A percentile compares a stretch with the other conserved stretches of the same genome.
phyloP scores from a whole-genome alignment of 306 rosid species.

The Gastrolobium villosum region DNA sequence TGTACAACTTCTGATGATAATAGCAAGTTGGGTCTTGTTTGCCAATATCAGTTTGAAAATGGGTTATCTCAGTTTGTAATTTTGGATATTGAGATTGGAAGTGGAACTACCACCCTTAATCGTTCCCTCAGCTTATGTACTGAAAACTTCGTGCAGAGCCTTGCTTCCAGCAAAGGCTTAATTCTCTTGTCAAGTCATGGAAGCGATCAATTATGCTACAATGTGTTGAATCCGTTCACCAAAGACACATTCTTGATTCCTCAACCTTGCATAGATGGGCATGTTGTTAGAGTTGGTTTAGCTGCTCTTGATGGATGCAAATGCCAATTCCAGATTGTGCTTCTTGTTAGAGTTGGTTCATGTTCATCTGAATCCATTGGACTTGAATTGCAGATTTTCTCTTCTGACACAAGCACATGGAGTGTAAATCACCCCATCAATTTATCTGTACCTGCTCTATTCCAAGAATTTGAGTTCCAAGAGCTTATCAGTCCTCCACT shows the following conservation, averaged over 20 bases:
- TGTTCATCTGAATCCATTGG: constrained; percentile 21
- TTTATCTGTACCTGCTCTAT: constrained; percentile 38
- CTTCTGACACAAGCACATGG: constrained; percentile 46
- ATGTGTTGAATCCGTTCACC: constrained; percentile 46
- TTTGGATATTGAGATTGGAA: constrained; percentile 33
- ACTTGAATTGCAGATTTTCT: constrained; percentile 45
- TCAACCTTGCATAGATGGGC: constrained; percentile 13
- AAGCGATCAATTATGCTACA: constrained; percentile 42
- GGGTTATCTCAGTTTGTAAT: constrained; percentile 53
- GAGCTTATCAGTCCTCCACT: constrained; percentile 43
- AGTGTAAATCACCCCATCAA: constrained; percentile 15
- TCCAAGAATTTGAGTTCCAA: constrained; percentile 41
- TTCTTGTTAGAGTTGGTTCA: constrained; percentile 33
- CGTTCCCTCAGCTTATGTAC: constrained; percentile 43
- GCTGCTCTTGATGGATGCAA: constrained; percentile 43
- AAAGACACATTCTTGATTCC: constrained; percentile 33
- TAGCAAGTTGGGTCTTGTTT: constrained; percentile 31
- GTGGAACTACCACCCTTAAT: neutral
- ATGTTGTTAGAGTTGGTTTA: constrained; percentile 40
- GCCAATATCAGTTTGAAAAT: constrained; percentile 57
- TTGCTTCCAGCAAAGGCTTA: constrained; percentile 52
- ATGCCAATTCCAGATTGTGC: constrained; percentile 45
- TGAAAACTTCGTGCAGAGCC: constrained; percentile 51
- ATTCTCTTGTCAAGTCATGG: constrained; percentile 47
- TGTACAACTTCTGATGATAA: constrained; percentile 31